Evolutionary conservation across 2,329 filamentous ascomycete species (phyloP), one percentile per base, ranked within the genome.

Genomic region (Juglanconis juglandina): DNA sequence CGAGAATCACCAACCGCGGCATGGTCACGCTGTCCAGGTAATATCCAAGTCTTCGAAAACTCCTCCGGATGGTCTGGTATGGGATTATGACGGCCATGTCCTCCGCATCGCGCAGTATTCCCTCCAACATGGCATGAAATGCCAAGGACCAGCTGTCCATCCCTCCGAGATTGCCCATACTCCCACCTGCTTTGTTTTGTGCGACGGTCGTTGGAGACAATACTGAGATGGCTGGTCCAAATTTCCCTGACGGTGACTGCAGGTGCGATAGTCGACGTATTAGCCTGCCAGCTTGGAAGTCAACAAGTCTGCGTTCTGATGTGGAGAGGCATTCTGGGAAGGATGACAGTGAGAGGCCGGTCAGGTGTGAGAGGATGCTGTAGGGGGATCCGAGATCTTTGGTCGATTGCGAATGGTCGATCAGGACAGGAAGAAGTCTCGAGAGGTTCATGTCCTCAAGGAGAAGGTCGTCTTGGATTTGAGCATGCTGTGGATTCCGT

Each of bases 61-160:
- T 80, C 11, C 71, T 70, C 53, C 86, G 76, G 3, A 88, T 79
- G 4, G 76, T 71, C 32, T 79, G 75, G 65, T 88, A 88, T 4
- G 79, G 79, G n/a, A 88, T 72, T 32, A 80, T 78, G 3, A 88
- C 76, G 1, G 79, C 77, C 73, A 83, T 78, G 64, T 87, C 85
- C 68, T 88, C 85, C 0, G 79, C 83, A 63, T 88, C 86, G 9
- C 83, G 75, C 17, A 88, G 69, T 3, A 84, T 73, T 0, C 76
- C 76, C 64, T 88, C 85, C 8, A 87, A 68, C 58, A 88, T 70
- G 3, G 76, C 73, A 44, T 83, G 78, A 58, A 88, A 88, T 0
- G 84, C 82, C 37, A 77, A 73, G 1, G 77, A 77, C 86, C 86
- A 88, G 1, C 76, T 79, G 5, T 69, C 69, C 70, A 46, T 72